Evolutionary conservation across 345 rosid genomes (phyloP), one percentile per base, ranked within the genome.

Genomic region (Boechera retrofracta): DNA sequence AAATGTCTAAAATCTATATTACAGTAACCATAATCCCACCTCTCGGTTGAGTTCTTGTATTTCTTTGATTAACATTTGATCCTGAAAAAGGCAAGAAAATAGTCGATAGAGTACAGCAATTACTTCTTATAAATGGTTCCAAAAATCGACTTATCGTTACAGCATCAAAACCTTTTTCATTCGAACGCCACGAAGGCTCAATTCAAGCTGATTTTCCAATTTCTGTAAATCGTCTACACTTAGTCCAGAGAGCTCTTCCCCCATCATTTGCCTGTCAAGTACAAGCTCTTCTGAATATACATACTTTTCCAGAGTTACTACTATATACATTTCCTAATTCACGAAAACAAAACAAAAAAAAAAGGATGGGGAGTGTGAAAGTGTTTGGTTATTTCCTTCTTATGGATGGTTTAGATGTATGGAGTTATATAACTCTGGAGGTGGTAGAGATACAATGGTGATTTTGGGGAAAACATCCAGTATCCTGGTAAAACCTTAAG

Each of bases 171-270:
- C 97, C 96, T 90, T 92, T 74, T 80, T 92, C 77, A 45, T 29
- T 10, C 91, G 89, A 62, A 92, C 82, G 6, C 87, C 84, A 68
- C 82, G 86, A 69, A 90, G 80, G 71, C 98, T 89, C 75, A 78
- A 79, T 59, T 90, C 94, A 35, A 92, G 84, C 79, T 89, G 87
- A 77, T 79, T 86, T 81, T 90, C 96, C 77, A 90, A 76, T 67
- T 85, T 87, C 75, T 89, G 87, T 38, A 92, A 81, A 66, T 87
- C 91, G 54, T 79, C 86, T 64, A 81, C 66, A 45, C 78, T 77
- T 69, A 92, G 77, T 72, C 98, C 93, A 41, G 93, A 83, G 61
- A 92, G 86, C 69, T 86, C 89, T 79, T 92, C 91, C 69, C 98
- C 98, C 98, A 87, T 87, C 78, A 92, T 54, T 74, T 90, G 80